A percentile compares a stretch with the other conserved stretches of the same genome.
Conservation (phyloP, 495 filamentous ascomycete genomes). For the Penicillium silybi region DNA sequence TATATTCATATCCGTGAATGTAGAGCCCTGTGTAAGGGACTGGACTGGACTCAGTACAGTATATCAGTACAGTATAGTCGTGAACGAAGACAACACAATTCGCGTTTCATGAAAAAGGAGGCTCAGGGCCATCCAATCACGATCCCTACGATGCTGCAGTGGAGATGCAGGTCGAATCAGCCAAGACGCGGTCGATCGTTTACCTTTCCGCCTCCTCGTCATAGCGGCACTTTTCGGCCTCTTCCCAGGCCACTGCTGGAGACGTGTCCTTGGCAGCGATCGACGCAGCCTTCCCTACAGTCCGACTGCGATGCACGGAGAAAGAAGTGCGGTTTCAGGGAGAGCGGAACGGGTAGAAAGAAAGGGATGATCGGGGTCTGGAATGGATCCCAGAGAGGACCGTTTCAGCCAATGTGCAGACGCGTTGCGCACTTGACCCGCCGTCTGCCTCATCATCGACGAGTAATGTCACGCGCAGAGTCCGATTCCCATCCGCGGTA, state of each 20-base stretch:
- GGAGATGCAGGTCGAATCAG: conserved; percentile 3
- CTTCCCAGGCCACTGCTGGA: conserved; percentile 4
- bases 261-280: not conserved
- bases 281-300: too few species aligned
- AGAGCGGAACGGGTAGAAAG: not conserved
- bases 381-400: conserved; percentile 13
- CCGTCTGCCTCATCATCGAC: conserved; percentile 14
- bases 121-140: not conserved
- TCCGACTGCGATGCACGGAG: not conserved
- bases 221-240: conserved; percentile 12
- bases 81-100: too few species aligned
- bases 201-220: conserved; percentile 16
- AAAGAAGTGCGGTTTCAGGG: not conserved
- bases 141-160: not conserved
- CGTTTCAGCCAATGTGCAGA: conserved; percentile 13
- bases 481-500: conserved; percentile 9
- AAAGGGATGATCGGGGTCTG: conserved; percentile 12
- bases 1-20: too few species aligned
- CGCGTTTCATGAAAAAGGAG: too few species aligned
- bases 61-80: too few species aligned
- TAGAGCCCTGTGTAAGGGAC: too few species aligned
- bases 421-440: conserved; percentile 21
- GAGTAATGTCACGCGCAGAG: conserved; percentile 14
- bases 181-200: conserved; percentile 18
- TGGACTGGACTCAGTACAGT: too few species aligned